Percentiles rank a stretch among this genome's conserved stretches.
phyloP scores from a whole-genome alignment of 768 basidiomycete species.

The Exidia glandulosa region DNA sequence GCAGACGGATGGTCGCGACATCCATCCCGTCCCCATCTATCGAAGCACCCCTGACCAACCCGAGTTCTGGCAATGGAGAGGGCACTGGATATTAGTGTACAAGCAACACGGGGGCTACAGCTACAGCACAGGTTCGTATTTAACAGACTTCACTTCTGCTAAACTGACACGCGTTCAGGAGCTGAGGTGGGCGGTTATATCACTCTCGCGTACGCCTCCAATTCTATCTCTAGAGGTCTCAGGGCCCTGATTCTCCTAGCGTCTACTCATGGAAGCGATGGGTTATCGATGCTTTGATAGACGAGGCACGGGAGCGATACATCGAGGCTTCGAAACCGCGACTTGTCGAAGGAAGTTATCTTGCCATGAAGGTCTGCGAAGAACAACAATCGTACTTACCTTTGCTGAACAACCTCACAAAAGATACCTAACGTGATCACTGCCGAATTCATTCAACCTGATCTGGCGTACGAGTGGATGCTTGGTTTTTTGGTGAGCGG shows the following conservation, averaged over 20 bases:
- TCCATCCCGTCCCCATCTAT: neutral
- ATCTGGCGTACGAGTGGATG: too few relatives aligned
- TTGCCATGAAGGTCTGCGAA: neutral
- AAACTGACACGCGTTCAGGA: neutral
- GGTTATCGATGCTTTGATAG: neutral
- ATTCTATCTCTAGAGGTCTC: neutral
- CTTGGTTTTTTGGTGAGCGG: too few relatives aligned
- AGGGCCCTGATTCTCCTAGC: neutral
- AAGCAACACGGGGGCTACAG: neutral
- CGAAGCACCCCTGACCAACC: neutral
- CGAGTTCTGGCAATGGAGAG: neutral
- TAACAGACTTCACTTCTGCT: neutral
- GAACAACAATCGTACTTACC: neutral
- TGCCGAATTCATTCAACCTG: too few relatives aligned
- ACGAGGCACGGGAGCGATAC: neutral
- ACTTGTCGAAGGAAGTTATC: too few relatives aligned
- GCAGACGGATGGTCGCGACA: neutral
- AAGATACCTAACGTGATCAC: too few relatives aligned
- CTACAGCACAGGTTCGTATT: neutral
- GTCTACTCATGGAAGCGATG: neutral
- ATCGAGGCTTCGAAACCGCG: neutral
- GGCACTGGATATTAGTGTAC: neutral
- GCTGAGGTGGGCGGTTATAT: neutral
- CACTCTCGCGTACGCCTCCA: neutral
- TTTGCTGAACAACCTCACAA: too few relatives aligned